Conservation (phyloP, 306 rosid genomes). For the Erythrophleum fordii region DNA sequence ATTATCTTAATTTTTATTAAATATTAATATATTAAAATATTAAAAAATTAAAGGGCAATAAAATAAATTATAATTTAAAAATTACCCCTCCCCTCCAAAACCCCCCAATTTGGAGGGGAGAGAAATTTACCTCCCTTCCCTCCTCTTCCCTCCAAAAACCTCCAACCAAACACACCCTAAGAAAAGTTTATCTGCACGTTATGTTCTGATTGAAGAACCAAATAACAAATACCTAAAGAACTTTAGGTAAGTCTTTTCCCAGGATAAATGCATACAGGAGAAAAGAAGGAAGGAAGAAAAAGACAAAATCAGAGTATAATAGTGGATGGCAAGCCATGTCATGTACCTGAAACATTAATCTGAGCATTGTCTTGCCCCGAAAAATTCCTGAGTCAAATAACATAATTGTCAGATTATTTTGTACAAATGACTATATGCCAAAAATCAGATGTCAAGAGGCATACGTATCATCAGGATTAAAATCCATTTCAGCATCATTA, state of each 20-base stretch:
- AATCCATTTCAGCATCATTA: slow-evolving; percentile 65
- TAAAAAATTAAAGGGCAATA: too few species aligned
- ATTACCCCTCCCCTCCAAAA: too few species aligned
- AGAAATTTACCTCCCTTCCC: too few species aligned
- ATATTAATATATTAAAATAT: too few species aligned
- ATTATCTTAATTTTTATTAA: too few species aligned
- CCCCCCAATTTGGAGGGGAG: too few species aligned
- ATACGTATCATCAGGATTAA: slow-evolving; percentile 71
- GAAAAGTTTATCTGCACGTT: too few species aligned
- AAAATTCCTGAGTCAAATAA: slow-evolving; percentile 62
- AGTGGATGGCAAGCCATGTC: slow-evolving; percentile 28
- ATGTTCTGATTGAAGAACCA: neutral
- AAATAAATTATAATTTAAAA: too few species aligned
- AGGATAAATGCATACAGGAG: neutral
- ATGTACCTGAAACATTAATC: slow-evolving; percentile 65
- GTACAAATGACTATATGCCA: slow-evolving; percentile 10
- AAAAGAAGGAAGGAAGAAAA: neutral
- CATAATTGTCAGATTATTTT: slow-evolving; percentile 44
- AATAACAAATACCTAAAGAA: neutral
- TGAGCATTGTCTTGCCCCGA: slow-evolving; percentile 59
- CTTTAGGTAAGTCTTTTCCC: neutral
- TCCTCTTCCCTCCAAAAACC: too few species aligned
- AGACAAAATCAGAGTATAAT: slow-evolving; percentile 12
- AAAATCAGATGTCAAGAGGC: slow-evolving; percentile 42
- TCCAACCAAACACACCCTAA: too few species aligned